phyloP scores from a whole-genome alignment of 129 eudicot genomes.

The Artemisia annua region DNA sequence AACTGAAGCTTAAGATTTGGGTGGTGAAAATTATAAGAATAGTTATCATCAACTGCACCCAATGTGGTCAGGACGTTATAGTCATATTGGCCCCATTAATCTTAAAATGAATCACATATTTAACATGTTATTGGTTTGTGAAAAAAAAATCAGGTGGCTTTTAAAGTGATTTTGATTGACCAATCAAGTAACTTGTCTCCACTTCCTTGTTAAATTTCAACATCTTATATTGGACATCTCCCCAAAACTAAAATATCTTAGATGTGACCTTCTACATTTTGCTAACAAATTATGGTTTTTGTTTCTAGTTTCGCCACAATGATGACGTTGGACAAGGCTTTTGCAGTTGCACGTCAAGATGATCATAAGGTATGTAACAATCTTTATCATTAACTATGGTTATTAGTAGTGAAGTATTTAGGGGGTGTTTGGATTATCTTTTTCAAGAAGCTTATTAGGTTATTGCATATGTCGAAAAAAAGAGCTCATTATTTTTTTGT shows the following conservation, averaged over 20 bases:
- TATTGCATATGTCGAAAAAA: no score
- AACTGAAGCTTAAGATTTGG: neutral
- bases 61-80: neutral
- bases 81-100: conserved; percentile 15
- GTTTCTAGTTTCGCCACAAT: conserved; percentile 4
- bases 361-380: no score
- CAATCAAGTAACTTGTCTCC: neutral
- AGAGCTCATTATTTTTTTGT: no score
- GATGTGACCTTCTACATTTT: conserved; percentile 8
- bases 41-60: neutral
- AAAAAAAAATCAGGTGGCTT: conserved; percentile 21
- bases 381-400: no score
- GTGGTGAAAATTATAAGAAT: neutral
- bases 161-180: conserved; percentile 19
- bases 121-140: conserved; percentile 16
- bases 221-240: neutral
- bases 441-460: no score
- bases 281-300: neutral
- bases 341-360: no score
- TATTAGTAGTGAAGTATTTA: no score
- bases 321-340: neutral
- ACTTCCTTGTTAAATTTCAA: conserved; percentile 1
- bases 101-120: conserved; percentile 4
- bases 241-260: conserved; percentile 1
- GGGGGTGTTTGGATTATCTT: no score